These are phyloP conservation scores for Xylaria sp. DNA, from an alignment of 2,329 filamentous ascomycete genomes.

Conservation along the genomic window DNA sequence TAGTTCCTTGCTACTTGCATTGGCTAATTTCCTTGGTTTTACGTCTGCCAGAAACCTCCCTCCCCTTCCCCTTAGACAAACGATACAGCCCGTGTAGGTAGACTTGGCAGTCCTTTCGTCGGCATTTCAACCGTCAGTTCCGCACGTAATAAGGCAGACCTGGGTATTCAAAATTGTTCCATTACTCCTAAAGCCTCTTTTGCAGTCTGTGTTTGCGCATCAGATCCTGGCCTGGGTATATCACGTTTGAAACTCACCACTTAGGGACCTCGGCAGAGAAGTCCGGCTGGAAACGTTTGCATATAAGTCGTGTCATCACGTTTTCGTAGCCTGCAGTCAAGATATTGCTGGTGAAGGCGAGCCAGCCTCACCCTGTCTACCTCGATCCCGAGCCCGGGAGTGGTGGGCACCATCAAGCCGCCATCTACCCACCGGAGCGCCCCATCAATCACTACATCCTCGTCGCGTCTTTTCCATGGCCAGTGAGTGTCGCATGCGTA, in stretches of 20 bases:
- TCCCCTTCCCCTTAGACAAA: too few relatives aligned
- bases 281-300: conserved; percentile 50
- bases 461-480: conserved; percentile 57
- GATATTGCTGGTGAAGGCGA: conserved; percentile 53
- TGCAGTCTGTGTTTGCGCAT: too few relatives aligned
- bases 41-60: too few relatives aligned
- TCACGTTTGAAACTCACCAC: conserved; percentile 43
- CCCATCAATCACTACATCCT: conserved; percentile 55
- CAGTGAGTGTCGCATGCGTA: conserved; percentile 58
- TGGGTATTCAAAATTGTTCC: too few relatives aligned
- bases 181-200: too few relatives aligned
- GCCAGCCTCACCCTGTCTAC: conserved; percentile 52
- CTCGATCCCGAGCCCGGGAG: conserved; percentile 53
- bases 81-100: too few relatives aligned
- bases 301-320: conserved; percentile 54
- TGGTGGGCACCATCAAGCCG: conserved; percentile 50
- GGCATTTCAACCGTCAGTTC: too few relatives aligned
- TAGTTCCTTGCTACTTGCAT: too few relatives aligned
- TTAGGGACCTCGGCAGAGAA: conserved; percentile 51
- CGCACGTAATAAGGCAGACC: too few relatives aligned
- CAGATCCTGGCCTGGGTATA: not conserved
- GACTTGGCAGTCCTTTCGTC: too few relatives aligned
- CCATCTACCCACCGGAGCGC: conserved; percentile 53
- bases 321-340: conserved; percentile 53
- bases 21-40: too few relatives aligned